Percentiles rank a stretch among this genome's conserved stretches.
Conservation (phyloP, 306 rosid genomes). For the Malus orientalis region DNA sequence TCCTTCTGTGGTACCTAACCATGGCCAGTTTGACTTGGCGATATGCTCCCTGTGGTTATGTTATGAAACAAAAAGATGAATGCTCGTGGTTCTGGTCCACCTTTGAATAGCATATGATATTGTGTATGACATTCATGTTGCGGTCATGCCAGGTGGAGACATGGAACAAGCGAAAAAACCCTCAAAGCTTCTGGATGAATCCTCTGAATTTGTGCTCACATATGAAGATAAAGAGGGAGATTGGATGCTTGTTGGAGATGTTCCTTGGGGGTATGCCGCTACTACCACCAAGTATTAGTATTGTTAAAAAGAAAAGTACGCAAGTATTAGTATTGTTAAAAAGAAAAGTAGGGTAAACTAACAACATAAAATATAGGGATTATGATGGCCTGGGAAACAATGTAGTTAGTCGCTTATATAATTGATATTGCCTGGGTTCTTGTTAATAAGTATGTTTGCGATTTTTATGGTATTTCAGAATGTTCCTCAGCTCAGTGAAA, state of each 20-base stretch:
- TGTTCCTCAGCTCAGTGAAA: conserved; percentile 61
- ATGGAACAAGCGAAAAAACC: conserved; percentile 28
- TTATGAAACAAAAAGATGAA: neutral
- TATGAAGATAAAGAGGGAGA: conserved; percentile 70
- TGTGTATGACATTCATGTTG: neutral
- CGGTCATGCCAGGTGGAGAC: conserved; percentile 21
- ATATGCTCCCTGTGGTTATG: neutral
- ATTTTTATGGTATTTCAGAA: conserved; percentile 27
- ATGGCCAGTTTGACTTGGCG: neutral
- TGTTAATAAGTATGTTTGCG: neutral
- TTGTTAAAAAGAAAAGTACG: neutral
- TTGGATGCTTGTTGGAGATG: conserved; percentile 80
- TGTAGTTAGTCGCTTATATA: neutral
- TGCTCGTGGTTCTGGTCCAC: neutral
- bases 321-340: too few species aligned
- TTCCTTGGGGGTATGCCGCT: conserved; percentile 56
- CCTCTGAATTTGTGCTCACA: conserved; percentile 67
- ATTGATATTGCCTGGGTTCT: neutral
- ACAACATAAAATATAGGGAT: neutral
- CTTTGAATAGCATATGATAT: too few species aligned
- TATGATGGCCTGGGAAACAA: neutral
- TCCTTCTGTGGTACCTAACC: neutral
- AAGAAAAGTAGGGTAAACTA: neutral
- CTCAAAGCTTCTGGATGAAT: conserved; percentile 55
- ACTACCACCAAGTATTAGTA: neutral